A percentile compares a stretch with the other conserved stretches of the same genome.
These are phyloP conservation scores for Neofusicoccum umdonicola DNA, from an alignment of 2,329 filamentous ascomycete species.

Conservation along the genomic window DNA sequence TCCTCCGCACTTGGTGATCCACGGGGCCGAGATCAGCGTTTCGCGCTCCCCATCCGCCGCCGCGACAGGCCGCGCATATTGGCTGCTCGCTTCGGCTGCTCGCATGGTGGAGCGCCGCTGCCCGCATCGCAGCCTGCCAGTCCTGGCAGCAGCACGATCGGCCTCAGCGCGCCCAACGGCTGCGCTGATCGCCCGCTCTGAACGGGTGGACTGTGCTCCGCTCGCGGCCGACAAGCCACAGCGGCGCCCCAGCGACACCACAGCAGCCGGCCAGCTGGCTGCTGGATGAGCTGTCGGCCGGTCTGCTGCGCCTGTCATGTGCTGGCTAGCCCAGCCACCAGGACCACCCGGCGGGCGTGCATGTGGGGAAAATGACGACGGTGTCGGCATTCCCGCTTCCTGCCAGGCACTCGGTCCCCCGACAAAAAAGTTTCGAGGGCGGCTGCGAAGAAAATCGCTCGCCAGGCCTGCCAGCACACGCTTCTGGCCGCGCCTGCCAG, in stretches of 20 bases:
- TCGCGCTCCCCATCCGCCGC: not conserved
- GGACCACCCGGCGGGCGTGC: not conserved
- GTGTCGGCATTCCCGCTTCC: not conserved
- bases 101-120: conserved; percentile 4
- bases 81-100: conserved; percentile 1
- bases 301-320: conserved; percentile 12
- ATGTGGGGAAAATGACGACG: conserved; percentile 6
- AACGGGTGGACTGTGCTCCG: conserved; percentile 8
- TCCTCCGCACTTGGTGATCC: conserved; percentile 15
- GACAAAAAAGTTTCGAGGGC: conserved; percentile 2
- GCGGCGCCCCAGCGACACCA: not conserved
- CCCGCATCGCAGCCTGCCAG: not conserved
- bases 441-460: not conserved
- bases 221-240: too few species aligned
- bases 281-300: not conserved
- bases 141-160: not conserved
- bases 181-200: conserved; percentile 1
- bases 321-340: conserved; percentile 4
- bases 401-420: conserved; percentile 10
- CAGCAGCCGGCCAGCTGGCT: not conserved
- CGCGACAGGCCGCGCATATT: not conserved
- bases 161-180: conserved; percentile 3
- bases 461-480: not conserved
- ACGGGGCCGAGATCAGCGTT: conserved; percentile 10
- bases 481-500: not conserved